Conservation (phyloP, 495 filamentous ascomycete species). For the Alectoria sarmentosa region DNA sequence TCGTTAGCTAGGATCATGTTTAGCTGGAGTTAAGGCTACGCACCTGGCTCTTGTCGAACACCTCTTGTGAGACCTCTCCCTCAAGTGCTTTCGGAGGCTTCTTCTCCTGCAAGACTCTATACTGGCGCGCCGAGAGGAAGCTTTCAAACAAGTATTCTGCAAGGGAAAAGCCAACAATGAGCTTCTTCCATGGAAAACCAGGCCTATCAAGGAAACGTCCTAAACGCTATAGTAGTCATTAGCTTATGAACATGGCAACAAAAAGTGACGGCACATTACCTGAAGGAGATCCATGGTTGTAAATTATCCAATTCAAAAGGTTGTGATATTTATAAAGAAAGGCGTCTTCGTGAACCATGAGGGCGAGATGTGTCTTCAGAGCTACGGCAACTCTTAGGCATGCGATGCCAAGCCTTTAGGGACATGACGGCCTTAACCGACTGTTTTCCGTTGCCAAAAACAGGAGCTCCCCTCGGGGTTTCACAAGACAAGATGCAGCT, state of each 20-base stretch:
- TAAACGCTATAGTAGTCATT: slow-evolving; percentile 55
- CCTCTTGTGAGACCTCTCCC: slow-evolving; percentile 78
- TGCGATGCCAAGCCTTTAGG: not conserved
- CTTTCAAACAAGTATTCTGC: slow-evolving; percentile 83
- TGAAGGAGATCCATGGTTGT: slow-evolving; percentile 21
- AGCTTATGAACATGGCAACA: not conserved
- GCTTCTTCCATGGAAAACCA: slow-evolving; percentile 91
- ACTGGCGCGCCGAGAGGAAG: slow-evolving; percentile 79
- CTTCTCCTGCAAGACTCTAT: slow-evolving; percentile 69
- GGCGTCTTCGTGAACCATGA: not conserved
- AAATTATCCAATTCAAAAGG: not conserved
- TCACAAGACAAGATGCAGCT: not conserved
- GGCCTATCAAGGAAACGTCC: slow-evolving; percentile 83
- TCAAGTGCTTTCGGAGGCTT: slow-evolving; percentile 77
- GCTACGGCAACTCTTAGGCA: not conserved
- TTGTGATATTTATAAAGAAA: not conserved
- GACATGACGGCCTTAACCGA: not conserved
- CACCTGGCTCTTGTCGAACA: slow-evolving; percentile 90
- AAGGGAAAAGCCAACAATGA: slow-evolving; percentile 88
- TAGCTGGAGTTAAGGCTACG: slow-evolving; percentile 6
- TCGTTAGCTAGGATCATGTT: not conserved
- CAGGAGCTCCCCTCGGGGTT: not conserved
- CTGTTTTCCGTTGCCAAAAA: no score
- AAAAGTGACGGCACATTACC: not conserved
- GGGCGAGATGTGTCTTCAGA: slow-evolving; percentile 4